Evolutionary conservation across 1,284 basidiomycete genomes (phyloP), one percentile per base, ranked within the genome.

Genomic region (Malassezia dermatis): DNA sequence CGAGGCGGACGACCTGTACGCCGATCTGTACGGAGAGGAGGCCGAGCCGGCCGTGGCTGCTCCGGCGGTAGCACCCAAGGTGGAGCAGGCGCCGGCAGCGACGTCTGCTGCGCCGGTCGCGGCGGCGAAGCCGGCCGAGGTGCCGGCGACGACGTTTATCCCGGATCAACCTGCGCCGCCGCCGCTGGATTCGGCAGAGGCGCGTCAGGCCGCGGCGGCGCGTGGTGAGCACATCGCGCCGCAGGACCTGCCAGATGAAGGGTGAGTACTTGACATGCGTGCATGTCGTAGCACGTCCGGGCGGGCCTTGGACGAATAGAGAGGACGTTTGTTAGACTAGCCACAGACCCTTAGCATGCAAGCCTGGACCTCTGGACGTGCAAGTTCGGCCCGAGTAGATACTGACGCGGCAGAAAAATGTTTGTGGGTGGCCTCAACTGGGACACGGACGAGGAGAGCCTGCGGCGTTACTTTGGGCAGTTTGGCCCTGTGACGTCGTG

Each of bases 341-440:
- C 32, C 34, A 39, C 32, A 51, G 39, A 42, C 19, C 26, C 24
- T 43, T 43, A 43, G 41, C 41, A 43, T 39, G n/a, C 37, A 39
- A 39, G 37, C 19, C 37, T 15, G 11, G 37, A 15, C 15, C 37
- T 15, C 32, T 11, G 32, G 37, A 39, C 37, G 37, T 39, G 37
- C 37, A 39, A 39, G 37, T 39, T 17, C 37, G 37, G 37, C 21
- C 37, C 37, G 37, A 39, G n/a, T 43, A 51, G 39, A 51, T 27
- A 45, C 50, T 52, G n/a, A 52, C 50, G 24, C 41, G 41, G 19
- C 26, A 93, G 90, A 77, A 95, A 95, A 81, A 94, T 91, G 89
- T 94, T 94, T 75, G 87, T 94, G 69, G 89, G 89, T 63, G 89
- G 90, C 62, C 80, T 94, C 56, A 91, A 93, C 78, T 94, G 90